A percentile compares a stretch with the other conserved stretches of the same genome.
Evolutionary conservation across 2,329 filamentous ascomycete genomes (phyloP).

Genomic region (Apiospora malaysiana): DNA sequence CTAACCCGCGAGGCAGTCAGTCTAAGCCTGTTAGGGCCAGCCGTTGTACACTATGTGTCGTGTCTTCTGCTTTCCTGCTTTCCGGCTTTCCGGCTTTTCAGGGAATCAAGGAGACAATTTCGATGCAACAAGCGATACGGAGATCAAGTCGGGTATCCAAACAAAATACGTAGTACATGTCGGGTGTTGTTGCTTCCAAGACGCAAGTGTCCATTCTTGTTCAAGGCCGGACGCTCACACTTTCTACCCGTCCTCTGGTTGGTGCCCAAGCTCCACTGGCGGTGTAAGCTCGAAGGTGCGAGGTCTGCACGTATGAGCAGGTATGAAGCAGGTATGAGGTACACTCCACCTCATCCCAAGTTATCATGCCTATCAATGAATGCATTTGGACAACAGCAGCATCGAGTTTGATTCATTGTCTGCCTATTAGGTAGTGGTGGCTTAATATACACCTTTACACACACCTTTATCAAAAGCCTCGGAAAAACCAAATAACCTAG

Average conservation of each 20-base stretch:
- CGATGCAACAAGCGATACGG: background rate
- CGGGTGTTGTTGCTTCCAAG: background rate
- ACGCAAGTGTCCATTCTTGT: background rate
- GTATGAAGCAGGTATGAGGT: background rate
- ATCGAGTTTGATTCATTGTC: background rate
- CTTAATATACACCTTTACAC: background rate
- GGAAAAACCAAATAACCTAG: background rate
- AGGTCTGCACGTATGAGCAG: no score
- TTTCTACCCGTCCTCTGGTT: conserved; percentile 4
- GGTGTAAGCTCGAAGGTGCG: background rate
- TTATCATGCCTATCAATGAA: no score
- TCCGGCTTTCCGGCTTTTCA: no score
- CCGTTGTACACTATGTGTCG: background rate
- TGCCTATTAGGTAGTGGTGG: background rate
- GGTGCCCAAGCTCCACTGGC: conserved; percentile 15
- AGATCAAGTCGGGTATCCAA: background rate
- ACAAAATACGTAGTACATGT: background rate
- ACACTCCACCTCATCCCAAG: background rate
- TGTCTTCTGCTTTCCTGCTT: background rate
- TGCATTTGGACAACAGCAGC: background rate
- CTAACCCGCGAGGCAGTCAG: background rate
- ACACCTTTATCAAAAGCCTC: background rate
- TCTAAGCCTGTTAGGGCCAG: background rate
- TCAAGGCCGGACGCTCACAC: background rate
- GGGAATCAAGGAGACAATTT: background rate